phyloP scores from a whole-genome alignment of 768 basidiomycete species.

The Rubroboletus satanas region DNA sequence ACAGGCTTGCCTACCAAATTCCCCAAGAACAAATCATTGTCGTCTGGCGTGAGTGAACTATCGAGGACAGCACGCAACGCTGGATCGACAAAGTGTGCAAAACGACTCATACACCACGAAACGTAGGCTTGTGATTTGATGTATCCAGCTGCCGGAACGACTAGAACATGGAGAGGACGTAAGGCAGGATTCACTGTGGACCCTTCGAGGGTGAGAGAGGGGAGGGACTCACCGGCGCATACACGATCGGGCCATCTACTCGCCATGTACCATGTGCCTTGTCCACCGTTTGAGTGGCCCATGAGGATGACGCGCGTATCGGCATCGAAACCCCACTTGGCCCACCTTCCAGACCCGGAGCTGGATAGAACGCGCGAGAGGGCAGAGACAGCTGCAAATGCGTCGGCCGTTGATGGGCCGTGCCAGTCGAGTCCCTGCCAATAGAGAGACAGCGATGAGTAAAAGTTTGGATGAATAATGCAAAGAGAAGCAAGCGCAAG shows the following conservation, averaged over 20 bases:
- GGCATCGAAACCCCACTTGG: slow-evolving; percentile 36
- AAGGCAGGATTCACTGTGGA: not conserved
- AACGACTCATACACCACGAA: slow-evolving; percentile 66
- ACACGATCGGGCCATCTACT: slow-evolving; percentile 75
- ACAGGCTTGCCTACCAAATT: slow-evolving; percentile 70
- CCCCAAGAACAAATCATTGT: slow-evolving; percentile 81
- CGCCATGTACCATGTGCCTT: slow-evolving; percentile 81
- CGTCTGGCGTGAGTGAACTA: slow-evolving; percentile 72
- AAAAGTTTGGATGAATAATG: not conserved
- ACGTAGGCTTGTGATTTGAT: slow-evolving; percentile 88
- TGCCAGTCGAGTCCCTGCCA: slow-evolving; percentile 88
- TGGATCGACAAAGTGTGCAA: slow-evolving; percentile 77
- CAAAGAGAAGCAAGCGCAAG: not conserved
- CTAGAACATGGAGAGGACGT: slow-evolving; percentile 30
- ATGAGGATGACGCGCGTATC: slow-evolving; percentile 57
- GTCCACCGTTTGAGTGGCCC: slow-evolving; percentile 93
- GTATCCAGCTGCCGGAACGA: slow-evolving; percentile 76
- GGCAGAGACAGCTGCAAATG: slow-evolving; percentile 59
- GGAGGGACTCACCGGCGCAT: slow-evolving; percentile 45
- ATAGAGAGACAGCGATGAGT: not conserved
- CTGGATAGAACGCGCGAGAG: slow-evolving; percentile 44
- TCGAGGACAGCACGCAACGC: slow-evolving; percentile 67
- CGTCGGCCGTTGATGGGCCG: slow-evolving; percentile 72
- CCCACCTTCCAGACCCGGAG: slow-evolving; percentile 33
- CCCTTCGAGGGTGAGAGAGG: too few species aligned